Conservation (phyloP, 164 flowering plant species). For the Kingdonia uniflora region DNA sequence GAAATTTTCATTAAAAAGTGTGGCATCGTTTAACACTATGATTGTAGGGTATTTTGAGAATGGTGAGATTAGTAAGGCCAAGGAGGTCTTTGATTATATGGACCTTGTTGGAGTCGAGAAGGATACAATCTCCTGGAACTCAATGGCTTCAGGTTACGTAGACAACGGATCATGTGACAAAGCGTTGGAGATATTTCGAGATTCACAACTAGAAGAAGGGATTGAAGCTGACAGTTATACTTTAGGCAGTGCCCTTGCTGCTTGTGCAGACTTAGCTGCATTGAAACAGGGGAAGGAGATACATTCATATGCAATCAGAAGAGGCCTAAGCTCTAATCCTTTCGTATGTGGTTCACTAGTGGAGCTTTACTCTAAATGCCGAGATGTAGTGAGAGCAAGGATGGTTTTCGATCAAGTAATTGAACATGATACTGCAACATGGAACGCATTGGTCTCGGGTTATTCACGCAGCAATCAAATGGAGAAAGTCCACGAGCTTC, state of each 20-base stretch:
- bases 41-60: conserved; percentile 61
- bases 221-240: conserved; percentile 48
- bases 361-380: conserved; percentile 45
- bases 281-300: conserved; percentile 46
- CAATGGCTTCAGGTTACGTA: conserved; percentile 59
- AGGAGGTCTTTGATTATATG: conserved; percentile 47
- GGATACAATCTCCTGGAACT: conserved; percentile 60
- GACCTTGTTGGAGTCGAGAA: conserved; percentile 28
- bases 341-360: conserved; percentile 64
- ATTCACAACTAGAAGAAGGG: conserved; percentile 30
- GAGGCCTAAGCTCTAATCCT: conserved; percentile 35
- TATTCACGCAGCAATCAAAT: conserved; percentile 37
- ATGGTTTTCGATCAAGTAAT: conserved; percentile 36
- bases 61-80: conserved; percentile 40
- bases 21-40: conserved; percentile 59
- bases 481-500: conserved; percentile 21
- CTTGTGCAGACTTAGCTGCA: conserved; percentile 39
- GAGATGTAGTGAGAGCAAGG: conserved; percentile 38
- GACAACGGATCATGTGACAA: conserved; percentile 36
- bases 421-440: conserved; percentile 37
- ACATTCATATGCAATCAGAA: conserved; percentile 45
- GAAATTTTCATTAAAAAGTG: conserved; percentile 33
- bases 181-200: conserved; percentile 38
- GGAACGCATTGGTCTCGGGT: conserved; percentile 66
- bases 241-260: conserved; percentile 48